Base-by-base conservation (phyloP, 169 alveolate genomes). In the Plasmodium cynomolgi region DNA sequence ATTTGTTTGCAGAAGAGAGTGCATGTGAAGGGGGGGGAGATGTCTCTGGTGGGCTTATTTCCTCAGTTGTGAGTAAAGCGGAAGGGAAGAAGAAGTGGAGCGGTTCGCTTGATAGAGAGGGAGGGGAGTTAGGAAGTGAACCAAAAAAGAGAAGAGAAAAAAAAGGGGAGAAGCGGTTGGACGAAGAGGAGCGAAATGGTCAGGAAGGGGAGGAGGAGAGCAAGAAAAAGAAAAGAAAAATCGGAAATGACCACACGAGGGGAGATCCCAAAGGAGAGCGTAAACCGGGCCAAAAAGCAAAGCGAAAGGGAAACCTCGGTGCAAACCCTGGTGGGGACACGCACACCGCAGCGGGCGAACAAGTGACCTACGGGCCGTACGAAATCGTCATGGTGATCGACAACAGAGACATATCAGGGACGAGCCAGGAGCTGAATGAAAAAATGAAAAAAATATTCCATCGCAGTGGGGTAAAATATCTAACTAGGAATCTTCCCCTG, bases 371-470 rank as follows among this genome's bases (percentile, higher is more conserved):
- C 37, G 94, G 94, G 37, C 72, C 91, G 3, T 96, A 92, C 29
- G 97, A 96, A 81, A 86, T 96, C 41, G 79, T 96, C 54, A 95
- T 96, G 79, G 97, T 95, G 15, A 96, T 96, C 47, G 98, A 96
- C 82, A 96, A 95, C 92, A 79, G 98, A 72, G 98, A 96, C 44
- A 31, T 96, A 33, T 82, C 94, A 44, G 97, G 96, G 33, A 37
- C 94, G 8, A 91, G 92, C 34, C 86, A 81, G 29, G 95, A 95
- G 85, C 93, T 92, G 84, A 83, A 90, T 80, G 93, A 84, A 74
- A 92, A 94, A 72, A 20, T 95, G 84, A 92, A 92, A 71, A 92
- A 94, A 20, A 41, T 94, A 20, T 95, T 92, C 80, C 73, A 41
- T 5, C 95, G 84, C 47, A 84, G 90, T 13, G 91, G 83, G 29